Evolutionary conservation across 805 yeast species (phyloP).

Genomic region (Wickerhamiella cacticola): DNA sequence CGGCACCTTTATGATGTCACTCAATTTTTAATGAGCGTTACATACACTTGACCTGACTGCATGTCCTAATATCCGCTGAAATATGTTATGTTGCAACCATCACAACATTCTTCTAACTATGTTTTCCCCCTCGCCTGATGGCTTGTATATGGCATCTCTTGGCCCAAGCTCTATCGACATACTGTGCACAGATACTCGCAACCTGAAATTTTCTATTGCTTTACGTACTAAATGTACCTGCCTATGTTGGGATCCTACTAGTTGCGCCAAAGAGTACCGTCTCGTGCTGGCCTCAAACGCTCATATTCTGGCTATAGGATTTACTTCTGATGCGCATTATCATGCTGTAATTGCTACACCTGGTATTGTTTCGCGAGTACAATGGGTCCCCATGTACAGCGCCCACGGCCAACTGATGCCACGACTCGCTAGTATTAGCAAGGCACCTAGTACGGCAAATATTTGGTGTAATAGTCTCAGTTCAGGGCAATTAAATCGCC

Average conservation of each 20-base stretch:
- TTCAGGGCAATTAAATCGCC: neutral
- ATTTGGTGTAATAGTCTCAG: neutral
- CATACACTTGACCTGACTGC: no score
- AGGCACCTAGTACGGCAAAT: neutral
- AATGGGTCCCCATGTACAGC: neutral
- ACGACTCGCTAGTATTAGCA: neutral
- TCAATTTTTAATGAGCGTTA: no score
- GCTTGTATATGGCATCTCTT: neutral
- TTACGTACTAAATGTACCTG: neutral
- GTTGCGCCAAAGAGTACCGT: neutral
- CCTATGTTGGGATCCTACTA: constrained; percentile 1
- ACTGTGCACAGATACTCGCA: neutral
- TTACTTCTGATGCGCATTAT: neutral
- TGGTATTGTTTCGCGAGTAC: neutral
- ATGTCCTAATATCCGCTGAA: no score
- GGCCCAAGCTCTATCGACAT: neutral
- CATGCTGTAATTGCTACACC: neutral
- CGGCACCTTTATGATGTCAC: no score
- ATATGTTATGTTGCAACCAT: no score
- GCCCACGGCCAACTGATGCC: neutral
- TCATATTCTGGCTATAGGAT: neutral
- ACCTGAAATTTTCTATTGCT: neutral
- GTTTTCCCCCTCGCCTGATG: neutral
- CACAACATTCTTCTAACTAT: neutral
- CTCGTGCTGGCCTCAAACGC: neutral